Base-by-base conservation (phyloP, 805 yeast species). In the Cyberlindnera subsufficiens region DNA sequence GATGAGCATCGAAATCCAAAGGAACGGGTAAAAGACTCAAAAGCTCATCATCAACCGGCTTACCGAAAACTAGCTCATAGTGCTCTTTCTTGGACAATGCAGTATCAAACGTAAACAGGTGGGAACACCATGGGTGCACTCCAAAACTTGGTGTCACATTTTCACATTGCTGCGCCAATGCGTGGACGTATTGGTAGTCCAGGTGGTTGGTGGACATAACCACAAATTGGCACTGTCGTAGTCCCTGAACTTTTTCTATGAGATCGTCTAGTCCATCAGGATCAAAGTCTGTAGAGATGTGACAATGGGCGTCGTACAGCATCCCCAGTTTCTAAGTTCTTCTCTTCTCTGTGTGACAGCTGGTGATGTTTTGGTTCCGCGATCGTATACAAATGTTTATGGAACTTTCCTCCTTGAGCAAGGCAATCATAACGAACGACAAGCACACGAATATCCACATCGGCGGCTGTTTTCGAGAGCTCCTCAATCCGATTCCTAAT, bases 91-190 rank as follows among this genome's bases (percentile, higher is more conserved):
- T 82, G 49, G 1, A 43, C 30, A 6, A 3, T 18, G 16, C 44
- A 13, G 37, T 42, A 29, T 43, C 47, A 10, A 47, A 53, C 2
- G 74, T 65, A 48, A 78, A 82, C 16, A 82, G 49, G 59, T 90
- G 96, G 3, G 80, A 64, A 55, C 77, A 90, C 98, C 98, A 91
- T 0, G 99, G 99, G 61, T 91, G 99, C 1, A 88, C 67, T 0
- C 98, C 96, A 55, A 77, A 75, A 32, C 75, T 74, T 0, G 82
- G 75, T 8, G 65, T 57, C 17, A 53, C 42, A 11, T 40, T 42
- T 5, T 42, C 38, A 4, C 35, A 15, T 1, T 72, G 47, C 4
- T 38, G 14, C 3, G 51, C 49, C 18, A 61, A 43, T 19, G 49
- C 37, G 19, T 45, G 20, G 5, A 68, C 63, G 42, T 59, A 43